Conservation (phyloP, 2,329 filamentous ascomycete genomes). For the Ophiocordyceps robertsii region DNA sequence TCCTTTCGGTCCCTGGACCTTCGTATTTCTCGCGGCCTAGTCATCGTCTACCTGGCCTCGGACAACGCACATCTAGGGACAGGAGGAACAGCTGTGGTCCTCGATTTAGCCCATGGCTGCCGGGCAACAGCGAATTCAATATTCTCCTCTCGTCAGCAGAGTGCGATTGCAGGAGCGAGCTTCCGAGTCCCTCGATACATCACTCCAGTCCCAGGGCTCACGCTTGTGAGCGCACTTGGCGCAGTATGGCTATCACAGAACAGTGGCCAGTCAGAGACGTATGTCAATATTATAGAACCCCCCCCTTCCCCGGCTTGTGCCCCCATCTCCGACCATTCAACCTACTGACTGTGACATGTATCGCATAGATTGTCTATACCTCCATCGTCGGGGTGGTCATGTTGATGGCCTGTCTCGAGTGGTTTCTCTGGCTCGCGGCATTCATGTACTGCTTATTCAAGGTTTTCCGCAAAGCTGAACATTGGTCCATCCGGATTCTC, state of each 20-base stretch:
- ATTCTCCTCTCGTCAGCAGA: no score
- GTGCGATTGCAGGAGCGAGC: no score
- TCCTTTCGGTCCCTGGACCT: no score
- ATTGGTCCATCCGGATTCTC: slow-evolving; percentile 68
- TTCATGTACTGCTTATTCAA: slow-evolving; percentile 87
- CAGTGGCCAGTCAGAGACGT: slow-evolving; percentile 38
- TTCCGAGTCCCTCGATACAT: no score
- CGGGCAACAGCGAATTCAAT: no score
- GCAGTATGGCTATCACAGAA: slow-evolving; percentile 28
- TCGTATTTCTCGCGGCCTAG: no score
- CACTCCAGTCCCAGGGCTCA: neutral
- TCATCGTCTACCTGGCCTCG: no score
- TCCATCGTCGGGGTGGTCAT: slow-evolving; percentile 69
- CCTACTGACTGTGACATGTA: neutral
- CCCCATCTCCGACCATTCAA: neutral
- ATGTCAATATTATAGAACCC: slow-evolving; percentile 5
- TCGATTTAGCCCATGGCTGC: no score
- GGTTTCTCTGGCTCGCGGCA: slow-evolving; percentile 88
- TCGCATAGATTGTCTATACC: slow-evolving; percentile 67
- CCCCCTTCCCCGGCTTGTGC: no score
- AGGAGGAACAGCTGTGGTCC: no score
- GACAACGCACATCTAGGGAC: no score
- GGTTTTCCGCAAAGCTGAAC: slow-evolving; percentile 79
- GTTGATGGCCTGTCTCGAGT: slow-evolving; percentile 76
- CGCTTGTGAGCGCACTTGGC: neutral